These are phyloP conservation scores for Zelopaecilomyces penicillatus DNA, from an alignment of 2,329 filamentous ascomycete species.

Conservation along the genomic window DNA sequence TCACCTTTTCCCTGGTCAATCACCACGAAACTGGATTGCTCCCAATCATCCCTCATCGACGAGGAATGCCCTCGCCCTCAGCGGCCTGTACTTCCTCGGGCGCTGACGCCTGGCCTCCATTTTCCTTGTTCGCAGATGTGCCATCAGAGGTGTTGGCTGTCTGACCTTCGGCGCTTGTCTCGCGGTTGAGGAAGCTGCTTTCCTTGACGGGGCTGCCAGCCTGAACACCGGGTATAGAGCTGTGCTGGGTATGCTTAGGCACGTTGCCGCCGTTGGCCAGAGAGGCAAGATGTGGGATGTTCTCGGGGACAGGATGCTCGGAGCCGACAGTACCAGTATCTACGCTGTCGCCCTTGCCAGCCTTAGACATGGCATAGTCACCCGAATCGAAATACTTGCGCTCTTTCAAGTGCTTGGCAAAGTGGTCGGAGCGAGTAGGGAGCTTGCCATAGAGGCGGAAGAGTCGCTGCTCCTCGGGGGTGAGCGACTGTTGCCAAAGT, in stretches of 20 bases:
- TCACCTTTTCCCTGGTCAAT: too few relatives aligned
- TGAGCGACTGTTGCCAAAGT: constrained; percentile 60
- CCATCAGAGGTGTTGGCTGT: constrained; percentile 2
- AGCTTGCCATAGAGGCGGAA: constrained; percentile 98
- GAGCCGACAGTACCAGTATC: constrained; percentile 90
- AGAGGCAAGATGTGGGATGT: constrained; percentile 81
- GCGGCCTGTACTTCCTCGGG: too few relatives aligned
- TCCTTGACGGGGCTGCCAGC: constrained; percentile 83
- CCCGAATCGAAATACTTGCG: constrained; percentile 98
- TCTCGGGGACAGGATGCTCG: constrained; percentile 89
- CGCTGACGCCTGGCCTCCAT: constrained; percentile 15
- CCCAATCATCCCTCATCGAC: constrained; percentile 43
- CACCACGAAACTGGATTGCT: too few relatives aligned
- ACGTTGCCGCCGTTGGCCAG: constrained; percentile 38
- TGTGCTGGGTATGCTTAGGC: constrained; percentile 32
- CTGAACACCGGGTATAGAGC: constrained; percentile 40
- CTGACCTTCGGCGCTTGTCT: constrained; percentile 60
- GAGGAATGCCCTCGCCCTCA: constrained; percentile 43
- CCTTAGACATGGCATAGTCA: constrained; percentile 94
- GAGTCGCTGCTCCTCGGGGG: constrained; percentile 89
- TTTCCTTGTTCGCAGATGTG: constrained; percentile 24
- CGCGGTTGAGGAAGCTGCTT: constrained; percentile 74
- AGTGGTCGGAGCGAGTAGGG: constrained; percentile 88
- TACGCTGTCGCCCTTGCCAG: constrained; percentile 89
- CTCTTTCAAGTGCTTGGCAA: constrained; percentile 98